Evolutionary conservation across 2,329 filamentous ascomycete genomes (phyloP), one percentile per base, ranked within the genome.

Genomic region (Cordyceps tenuipes): DNA sequence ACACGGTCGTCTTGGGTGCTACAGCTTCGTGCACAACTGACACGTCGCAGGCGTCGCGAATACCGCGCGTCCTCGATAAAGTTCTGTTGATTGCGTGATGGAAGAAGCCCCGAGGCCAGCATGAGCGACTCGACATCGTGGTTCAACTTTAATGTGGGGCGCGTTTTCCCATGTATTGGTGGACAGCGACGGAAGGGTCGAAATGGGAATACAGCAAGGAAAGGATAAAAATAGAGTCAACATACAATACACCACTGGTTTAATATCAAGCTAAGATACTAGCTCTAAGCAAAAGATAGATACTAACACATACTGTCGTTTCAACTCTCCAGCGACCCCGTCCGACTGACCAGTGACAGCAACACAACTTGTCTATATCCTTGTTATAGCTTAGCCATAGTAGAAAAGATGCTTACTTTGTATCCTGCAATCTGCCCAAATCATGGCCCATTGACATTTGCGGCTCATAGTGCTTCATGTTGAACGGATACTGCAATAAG

Each of bases 391-490:
- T 58, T 51, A 51, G 39, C 56, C 46, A 34, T 7, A n/a, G 36
- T 43, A 21, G 46, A 23, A 23, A 44, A 23, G 29, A 13, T 58
- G 56, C 56, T 58, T 58, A 58, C 56, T 58, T 58, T 39, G 36
- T 58, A 57, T 58, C 44, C 36, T 58, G 23, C 36, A 44, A 44
- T 44, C 12, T 44, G 44, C 34, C 44, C 39, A 50, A 57, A 50
- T 41, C 9, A 57, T 41, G 34, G 12, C 34, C 26, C 36, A 41
- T 49, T 44, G 44, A 49, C 26, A 43, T 46, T 23, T 44, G 31
- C 39, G 44, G 29, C 56, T 58, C 47, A 51, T 51, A 36, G 34
- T 31, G 29, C 46, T 58, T 41, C 39, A 31, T 39, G 47, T 12
- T 58, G 36, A 51, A 51, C 39, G 56, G 41, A 50, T 51, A 44